These are phyloP conservation scores for Actinomortierella wolfii DNA, from an alignment of 371 early-diverging fungal species.

Conservation along the genomic window DNA sequence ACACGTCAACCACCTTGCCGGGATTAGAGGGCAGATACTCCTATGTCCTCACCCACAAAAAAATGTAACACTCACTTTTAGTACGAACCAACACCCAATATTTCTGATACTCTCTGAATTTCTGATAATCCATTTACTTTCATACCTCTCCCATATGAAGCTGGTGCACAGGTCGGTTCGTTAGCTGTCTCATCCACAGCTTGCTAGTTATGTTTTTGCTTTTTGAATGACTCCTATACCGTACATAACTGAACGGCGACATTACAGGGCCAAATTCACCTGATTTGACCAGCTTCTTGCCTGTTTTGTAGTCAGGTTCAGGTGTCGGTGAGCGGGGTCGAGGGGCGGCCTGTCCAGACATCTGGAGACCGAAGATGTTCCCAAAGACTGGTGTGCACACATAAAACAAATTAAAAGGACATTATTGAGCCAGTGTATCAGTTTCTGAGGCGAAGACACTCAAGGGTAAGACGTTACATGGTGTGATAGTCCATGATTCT, in stretches of 20 bases:
- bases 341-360: no score
- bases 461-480: neutral
- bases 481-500: neutral
- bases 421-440: neutral
- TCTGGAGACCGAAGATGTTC: no score
- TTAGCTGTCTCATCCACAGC: constrained; percentile 36
- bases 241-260: constrained; percentile 6
- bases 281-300: constrained; percentile 28
- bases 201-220: constrained; percentile 19
- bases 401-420: no score
- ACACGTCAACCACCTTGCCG: constrained; percentile 32
- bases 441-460: neutral
- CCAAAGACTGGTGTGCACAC: no score
- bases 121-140: no score
- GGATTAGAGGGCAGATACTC: constrained; percentile 42
- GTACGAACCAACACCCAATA: no score
- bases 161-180: constrained; percentile 15
- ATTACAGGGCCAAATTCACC: constrained; percentile 40
- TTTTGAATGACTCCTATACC: no score
- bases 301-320: constrained; percentile 28
- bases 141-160: constrained; percentile 34
- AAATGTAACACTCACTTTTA: neutral
- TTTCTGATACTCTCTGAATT: no score
- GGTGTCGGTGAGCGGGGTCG: constrained; percentile 25
- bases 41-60: constrained; percentile 15